A percentile compares a stretch with the other conserved stretches of the same genome.
Conservation (phyloP, 2,329 filamentous ascomycete genomes). For the Colletotrichum cordylinicola region DNA sequence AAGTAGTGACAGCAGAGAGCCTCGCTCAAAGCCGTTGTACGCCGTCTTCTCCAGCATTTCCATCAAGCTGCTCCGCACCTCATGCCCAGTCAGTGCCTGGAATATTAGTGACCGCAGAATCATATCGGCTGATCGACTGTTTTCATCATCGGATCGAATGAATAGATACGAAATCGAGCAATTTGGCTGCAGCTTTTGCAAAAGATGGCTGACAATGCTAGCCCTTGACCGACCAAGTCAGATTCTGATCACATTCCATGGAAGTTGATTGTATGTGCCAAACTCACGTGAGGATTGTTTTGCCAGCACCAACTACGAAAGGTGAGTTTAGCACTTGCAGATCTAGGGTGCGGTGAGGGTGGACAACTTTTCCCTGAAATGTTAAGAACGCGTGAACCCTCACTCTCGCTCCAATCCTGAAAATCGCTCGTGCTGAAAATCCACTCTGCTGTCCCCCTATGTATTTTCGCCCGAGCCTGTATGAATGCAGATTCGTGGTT, state of each 20-base stretch:
- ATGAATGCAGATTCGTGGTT: accelerated
- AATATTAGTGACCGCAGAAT: neutral
- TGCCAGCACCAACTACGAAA: neutral
- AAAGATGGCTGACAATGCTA: accelerated
- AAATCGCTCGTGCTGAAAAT: neutral
- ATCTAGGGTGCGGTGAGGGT: too few species aligned
- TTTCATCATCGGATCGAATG: neutral
- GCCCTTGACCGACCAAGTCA: neutral
- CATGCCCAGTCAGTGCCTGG: accelerated
- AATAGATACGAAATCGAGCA: neutral
- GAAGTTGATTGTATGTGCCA: neutral
- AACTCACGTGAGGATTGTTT: neutral
- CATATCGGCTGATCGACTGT: accelerated
- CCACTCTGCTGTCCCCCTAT: neutral
- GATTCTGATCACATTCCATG: too few species aligned
- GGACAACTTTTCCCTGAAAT: neutral
- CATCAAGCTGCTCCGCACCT: accelerated
- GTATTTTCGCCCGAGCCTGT: accelerated
- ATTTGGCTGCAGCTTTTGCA: accelerated
- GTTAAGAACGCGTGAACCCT: accelerated
- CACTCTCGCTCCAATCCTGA: accelerated
- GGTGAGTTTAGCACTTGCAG: too few species aligned
- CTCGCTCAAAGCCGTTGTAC: accelerated
- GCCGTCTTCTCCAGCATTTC: accelerated
- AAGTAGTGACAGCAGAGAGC: accelerated